Conservation (phyloP, 352 stramenopile species). For the Globisporangium radiosum region DNA sequence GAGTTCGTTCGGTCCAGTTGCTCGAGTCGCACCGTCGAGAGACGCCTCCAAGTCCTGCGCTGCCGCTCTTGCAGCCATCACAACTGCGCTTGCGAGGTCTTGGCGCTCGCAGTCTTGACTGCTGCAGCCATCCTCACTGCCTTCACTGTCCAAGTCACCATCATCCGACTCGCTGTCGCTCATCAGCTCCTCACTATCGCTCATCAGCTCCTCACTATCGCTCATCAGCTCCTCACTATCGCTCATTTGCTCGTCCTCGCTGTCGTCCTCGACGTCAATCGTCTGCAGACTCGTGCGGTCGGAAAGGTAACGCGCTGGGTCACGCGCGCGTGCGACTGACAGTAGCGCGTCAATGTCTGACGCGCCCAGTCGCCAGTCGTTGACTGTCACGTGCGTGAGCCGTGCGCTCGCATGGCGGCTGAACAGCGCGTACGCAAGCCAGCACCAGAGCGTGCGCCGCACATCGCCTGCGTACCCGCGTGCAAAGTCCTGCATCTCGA, state of each 20-base stretch:
- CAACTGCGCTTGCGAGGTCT: too few relatives aligned
- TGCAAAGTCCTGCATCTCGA: background rate
- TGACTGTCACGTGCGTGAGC: background rate
- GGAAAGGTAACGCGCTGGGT: background rate
- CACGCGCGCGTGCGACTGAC: background rate
- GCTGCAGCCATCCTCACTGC: too few relatives aligned
- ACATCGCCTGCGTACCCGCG: background rate
- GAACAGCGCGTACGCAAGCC: conserved; percentile 1
- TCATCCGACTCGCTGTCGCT: too few relatives aligned
- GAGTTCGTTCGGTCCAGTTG: too few relatives aligned
- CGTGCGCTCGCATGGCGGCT: background rate
- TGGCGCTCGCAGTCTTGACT: too few relatives aligned
- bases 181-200: too few relatives aligned
- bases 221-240: too few relatives aligned
- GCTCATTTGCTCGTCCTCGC: background rate
- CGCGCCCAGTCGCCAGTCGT: background rate
- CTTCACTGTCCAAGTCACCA: too few relatives aligned
- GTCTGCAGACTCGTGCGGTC: background rate
- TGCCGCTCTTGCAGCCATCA: too few relatives aligned
- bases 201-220: too few relatives aligned
- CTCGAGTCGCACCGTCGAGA: too few relatives aligned
- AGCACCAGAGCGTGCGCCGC: background rate
- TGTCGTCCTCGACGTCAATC: background rate
- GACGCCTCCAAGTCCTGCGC: too few relatives aligned
- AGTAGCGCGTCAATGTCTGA: background rate